Evolutionary conservation across 2,329 filamentous ascomycete genomes (phyloP), one percentile per base, ranked within the genome.

Genomic region (Beauveria pseudobassiana): DNA sequence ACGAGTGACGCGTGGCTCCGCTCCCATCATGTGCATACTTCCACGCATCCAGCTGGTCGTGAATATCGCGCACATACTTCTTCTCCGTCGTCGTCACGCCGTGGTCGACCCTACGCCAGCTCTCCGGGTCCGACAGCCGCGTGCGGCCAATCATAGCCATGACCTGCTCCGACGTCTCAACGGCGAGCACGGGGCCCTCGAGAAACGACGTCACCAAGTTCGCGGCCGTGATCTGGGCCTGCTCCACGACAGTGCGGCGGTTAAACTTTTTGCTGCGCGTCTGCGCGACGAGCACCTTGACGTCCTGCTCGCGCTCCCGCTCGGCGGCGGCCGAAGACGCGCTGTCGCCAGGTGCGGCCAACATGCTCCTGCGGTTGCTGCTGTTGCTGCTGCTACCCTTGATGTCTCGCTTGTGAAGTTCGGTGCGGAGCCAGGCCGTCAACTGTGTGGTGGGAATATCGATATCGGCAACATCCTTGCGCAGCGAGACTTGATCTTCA

Each of bases 191-290:
- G 0, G 92, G 91, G 0, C 90, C 90, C 34, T 88, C 83, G 5
- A 90, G 78, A 66, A 91, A 91, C 5, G 83, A 84, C 38, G 88
- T 84, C 14, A 91, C 82, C 42, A 93, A 80, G 61, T 83, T 84
- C 34, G 84, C 80, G 5, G 79, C 80, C 65, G 78, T 80, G 62
- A 71, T 72, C 74, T 85, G 85, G 64, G 88, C 88, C 66, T 93
- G 89, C 71, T 96, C 91, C 53, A 97, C 87, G 55, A 98, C 91
- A 30, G 87, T 87, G 70, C 87, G 87, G 59, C 93, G 87, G 75
- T 96, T 97, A 65, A 89, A 90, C 77, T 97, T 98, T 75, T 96
- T 97, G 73, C 87, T 91, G 68, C 88, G 87, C 55, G 91, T 93
- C 62, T 90, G 88, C 1, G 90, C 86, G 6, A 92, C 83, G 4